phyloP scores from a whole-genome alignment of 208 protist genomes.

The Trypanosoma vivax region DNA sequence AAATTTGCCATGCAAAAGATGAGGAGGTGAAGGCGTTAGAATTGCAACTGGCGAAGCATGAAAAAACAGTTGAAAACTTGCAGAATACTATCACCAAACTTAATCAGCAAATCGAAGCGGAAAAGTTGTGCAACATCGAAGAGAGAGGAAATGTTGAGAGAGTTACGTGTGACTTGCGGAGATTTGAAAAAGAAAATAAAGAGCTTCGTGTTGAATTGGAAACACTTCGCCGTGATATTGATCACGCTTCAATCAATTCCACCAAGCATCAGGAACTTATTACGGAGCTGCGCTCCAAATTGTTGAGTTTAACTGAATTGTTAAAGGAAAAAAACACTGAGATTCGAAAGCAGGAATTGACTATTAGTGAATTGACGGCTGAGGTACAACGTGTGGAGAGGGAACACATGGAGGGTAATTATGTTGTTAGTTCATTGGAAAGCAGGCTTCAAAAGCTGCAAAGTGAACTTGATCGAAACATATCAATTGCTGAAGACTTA shows the following conservation, averaged over 20 bases:
- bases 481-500: neutral
- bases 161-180: constrained; percentile 46
- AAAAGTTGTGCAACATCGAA: constrained; percentile 59
- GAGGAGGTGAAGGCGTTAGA: constrained; percentile 59
- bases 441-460: constrained; percentile 11
- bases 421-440: constrained; percentile 25
- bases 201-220: constrained; percentile 42
- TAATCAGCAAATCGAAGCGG: constrained; percentile 63
- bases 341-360: constrained; percentile 50
- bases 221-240: constrained; percentile 38
- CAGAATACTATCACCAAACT: constrained; percentile 59
- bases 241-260: constrained; percentile 35
- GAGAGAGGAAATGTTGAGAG: constrained; percentile 56
- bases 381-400: constrained; percentile 62
- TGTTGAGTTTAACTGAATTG: constrained; percentile 33
- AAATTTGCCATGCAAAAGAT: constrained; percentile 62
- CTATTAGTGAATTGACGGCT: constrained; percentile 49
- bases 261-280: constrained; percentile 39
- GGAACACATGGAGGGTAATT: constrained; percentile 31
- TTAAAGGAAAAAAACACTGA: constrained; percentile 58
- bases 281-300: constrained; percentile 46
- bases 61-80: constrained; percentile 49
- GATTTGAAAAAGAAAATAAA: constrained; percentile 47
- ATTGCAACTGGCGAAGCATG: constrained; percentile 33
- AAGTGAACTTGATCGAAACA: neutral